phyloP scores from a whole-genome alignment of 768 basidiomycete species.

The Clavaria fumosa region DNA sequence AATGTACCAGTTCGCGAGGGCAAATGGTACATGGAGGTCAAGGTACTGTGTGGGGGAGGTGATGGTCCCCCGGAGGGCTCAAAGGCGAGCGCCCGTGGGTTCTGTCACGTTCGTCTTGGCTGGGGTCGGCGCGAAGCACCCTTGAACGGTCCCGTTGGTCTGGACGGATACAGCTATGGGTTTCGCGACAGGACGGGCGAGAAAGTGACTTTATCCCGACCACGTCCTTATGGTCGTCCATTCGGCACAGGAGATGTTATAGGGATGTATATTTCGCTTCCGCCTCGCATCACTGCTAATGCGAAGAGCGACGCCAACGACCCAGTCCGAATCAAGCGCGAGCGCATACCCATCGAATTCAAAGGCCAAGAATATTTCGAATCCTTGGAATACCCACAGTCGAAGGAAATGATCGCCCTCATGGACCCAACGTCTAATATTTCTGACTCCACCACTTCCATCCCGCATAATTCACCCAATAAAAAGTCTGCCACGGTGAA shows the following conservation, averaged over 20 bases:
- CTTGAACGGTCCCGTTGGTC: slow-evolving; percentile 83
- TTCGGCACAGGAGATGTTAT: slow-evolving; percentile 79
- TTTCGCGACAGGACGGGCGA: slow-evolving; percentile 87
- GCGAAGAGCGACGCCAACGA: slow-evolving; percentile 53
- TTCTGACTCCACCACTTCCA: slow-evolving; percentile 34
- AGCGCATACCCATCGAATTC: slow-evolving; percentile 86
- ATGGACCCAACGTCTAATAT: slow-evolving; percentile 63
- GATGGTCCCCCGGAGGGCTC: slow-evolving; percentile 34
- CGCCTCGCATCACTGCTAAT: slow-evolving; percentile 44
- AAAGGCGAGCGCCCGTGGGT: slow-evolving; percentile 41
- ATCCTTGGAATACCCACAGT: slow-evolving; percentile 71
- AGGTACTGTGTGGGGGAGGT: slow-evolving; percentile 60
- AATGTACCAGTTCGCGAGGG: slow-evolving; percentile 86
- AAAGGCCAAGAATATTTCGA: slow-evolving; percentile 98
- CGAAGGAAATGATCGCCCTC: slow-evolving; percentile 84
- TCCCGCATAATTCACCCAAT: slow-evolving; percentile 37
- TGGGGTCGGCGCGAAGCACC: slow-evolving; percentile 88
- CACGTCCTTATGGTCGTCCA: slow-evolving; percentile 56
- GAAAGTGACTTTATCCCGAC: slow-evolving; percentile 73
- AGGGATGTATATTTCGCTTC: slow-evolving; percentile 87
- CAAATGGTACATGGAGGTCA: slow-evolving; percentile 88
- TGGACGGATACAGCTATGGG: slow-evolving; percentile 90
- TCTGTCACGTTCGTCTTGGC: slow-evolving; percentile 77
- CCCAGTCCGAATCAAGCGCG: slow-evolving; percentile 71
- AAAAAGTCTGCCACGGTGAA: slow-evolving; percentile 57